Evolutionary conservation across 345 rosid species (phyloP).

Genomic region (Syzygium jambos): DNA sequence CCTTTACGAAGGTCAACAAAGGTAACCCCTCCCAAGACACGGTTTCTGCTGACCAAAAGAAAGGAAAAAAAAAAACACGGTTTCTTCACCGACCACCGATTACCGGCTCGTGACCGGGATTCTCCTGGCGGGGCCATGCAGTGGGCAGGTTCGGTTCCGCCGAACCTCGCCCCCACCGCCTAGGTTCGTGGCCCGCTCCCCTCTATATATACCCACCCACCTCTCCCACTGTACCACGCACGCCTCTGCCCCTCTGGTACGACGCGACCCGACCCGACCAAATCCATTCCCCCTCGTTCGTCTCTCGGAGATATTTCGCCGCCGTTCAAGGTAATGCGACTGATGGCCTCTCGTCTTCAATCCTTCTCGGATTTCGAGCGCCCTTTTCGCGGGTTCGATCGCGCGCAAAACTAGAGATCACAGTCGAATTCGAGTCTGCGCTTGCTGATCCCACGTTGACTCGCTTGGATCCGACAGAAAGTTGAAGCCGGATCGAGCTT

Average conservation of each 20-base stretch:
- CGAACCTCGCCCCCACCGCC: background rate
- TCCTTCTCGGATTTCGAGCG: background rate
- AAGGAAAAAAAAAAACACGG: background rate
- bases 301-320: background rate
- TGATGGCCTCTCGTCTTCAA: background rate
- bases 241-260: too few species aligned
- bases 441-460: background rate
- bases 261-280: background rate
- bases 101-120: constrained; percentile 9
- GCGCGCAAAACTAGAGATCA: background rate
- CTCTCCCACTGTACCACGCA: background rate
- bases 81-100: background rate
- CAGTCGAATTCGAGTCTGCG: background rate
- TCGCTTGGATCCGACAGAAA: background rate
- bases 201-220: background rate
- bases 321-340: background rate
- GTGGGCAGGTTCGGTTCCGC: constrained; percentile 7
- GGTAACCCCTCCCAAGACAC: background rate
- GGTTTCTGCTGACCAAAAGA: background rate
- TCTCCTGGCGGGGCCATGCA: background rate
- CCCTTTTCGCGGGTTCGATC: background rate
- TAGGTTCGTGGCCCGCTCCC: constrained; percentile 1
- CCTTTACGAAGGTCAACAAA: constrained; percentile 3
- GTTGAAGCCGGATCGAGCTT: background rate
- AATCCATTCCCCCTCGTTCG: background rate